phyloP scores from a whole-genome alignment of 352 stramenopile genomes.

The Albugo laibachii region DNA sequence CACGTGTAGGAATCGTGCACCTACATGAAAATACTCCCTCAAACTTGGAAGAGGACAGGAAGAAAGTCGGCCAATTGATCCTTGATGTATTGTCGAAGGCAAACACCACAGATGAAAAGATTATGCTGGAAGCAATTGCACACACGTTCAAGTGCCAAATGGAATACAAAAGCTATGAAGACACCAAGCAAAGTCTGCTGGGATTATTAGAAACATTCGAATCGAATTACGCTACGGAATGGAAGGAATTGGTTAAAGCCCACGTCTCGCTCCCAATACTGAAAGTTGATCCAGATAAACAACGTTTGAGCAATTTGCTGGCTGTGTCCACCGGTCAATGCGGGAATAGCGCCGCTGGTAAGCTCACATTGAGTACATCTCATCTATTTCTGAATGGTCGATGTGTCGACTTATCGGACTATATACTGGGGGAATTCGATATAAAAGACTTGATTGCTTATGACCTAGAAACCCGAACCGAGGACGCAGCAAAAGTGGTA shows the following conservation, averaged over 20 bases:
- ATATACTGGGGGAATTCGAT: constrained; percentile 37
- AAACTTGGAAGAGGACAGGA: constrained; percentile 3
- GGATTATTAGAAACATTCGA: no score
- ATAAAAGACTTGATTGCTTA: constrained; percentile 38
- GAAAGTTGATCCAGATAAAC: no score
- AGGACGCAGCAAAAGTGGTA: constrained; percentile 46
- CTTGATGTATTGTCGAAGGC: constrained; percentile 25
- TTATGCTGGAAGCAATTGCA: constrained; percentile 26
- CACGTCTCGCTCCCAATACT: no score
- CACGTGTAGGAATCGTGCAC: constrained; percentile 40
- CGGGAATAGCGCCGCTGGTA: no score
- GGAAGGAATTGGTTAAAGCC: no score
- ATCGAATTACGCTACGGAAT: no score
- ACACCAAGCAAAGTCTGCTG: constrained; percentile 11
- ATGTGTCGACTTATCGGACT: constrained; percentile 25
- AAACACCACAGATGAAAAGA: constrained; percentile 30
- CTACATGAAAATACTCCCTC: constrained; percentile 3
- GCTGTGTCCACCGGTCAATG: no score
- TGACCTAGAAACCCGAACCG: constrained; percentile 46
- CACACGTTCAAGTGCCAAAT: constrained; percentile 30
- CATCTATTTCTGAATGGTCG: constrained; percentile 57
- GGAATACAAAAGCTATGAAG: constrained; percentile 18
- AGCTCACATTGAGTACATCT: neutral
- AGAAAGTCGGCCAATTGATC: constrained; percentile 19
- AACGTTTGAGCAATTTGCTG: no score